Percentiles rank a stretch among this genome's conserved stretches.
These are phyloP conservation scores for Phytophthora ohioensis DNA, from an alignment of 352 stramenopile species.

Conservation along the genomic window DNA sequence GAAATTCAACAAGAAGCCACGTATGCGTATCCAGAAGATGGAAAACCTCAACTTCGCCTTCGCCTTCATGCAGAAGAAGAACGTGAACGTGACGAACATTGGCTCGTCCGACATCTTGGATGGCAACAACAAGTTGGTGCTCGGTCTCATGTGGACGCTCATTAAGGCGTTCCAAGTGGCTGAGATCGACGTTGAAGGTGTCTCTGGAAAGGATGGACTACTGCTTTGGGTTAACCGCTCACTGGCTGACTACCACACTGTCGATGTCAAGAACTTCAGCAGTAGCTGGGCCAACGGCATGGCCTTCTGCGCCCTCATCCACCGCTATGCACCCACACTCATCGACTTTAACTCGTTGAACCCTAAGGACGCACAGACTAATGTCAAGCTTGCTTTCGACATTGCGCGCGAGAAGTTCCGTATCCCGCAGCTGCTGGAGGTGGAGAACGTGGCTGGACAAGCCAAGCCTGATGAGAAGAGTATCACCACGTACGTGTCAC, in stretches of 20 bases:
- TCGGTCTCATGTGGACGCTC: conserved; percentile 94
- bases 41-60: conserved; percentile 94
- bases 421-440: conserved; percentile 90
- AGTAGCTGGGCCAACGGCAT: conserved; percentile 89
- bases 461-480: conserved; percentile 93
- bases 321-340: conserved; percentile 89
- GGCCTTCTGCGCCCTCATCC: conserved; percentile 92
- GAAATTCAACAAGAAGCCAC: conserved; percentile 94
- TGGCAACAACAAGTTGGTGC: conserved; percentile 92
- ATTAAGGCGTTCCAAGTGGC: conserved; percentile 92
- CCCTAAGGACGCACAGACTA: conserved; percentile 69
- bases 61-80: conserved; percentile 90
- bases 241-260: conserved; percentile 82
- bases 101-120: conserved; percentile 93
- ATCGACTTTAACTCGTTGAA: conserved; percentile 84
- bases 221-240: conserved; percentile 92
- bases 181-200: conserved; percentile 88
- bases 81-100: conserved; percentile 92
- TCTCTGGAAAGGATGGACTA: conserved; percentile 92
- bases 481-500: conserved; percentile 92
- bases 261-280: conserved; percentile 92
- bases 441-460: conserved; percentile 84
- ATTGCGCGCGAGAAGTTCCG: conserved; percentile 86
- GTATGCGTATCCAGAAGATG: conserved; percentile 95
- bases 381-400: conserved; percentile 88